These are phyloP conservation scores for Rubroboletus satanas DNA, from an alignment of 768 basidiomycete genomes.

Conservation along the genomic window DNA sequence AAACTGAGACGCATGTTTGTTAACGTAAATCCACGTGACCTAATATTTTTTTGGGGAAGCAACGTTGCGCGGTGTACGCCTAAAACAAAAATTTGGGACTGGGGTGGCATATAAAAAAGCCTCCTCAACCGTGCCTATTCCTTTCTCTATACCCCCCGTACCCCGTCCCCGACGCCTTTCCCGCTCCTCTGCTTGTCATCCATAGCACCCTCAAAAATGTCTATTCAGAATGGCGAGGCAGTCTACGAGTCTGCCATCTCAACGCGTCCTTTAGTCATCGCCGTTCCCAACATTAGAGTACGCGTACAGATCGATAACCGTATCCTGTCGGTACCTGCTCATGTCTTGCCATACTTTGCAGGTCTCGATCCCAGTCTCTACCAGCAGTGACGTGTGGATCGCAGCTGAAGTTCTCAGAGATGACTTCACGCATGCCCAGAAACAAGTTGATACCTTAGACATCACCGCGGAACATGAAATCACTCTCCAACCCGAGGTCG, in stretches of 20 bases:
- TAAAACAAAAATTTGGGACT: constrained; percentile 32
- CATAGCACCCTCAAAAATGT: constrained; percentile 27
- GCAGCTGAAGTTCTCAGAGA: constrained; percentile 88
- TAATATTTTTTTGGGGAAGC: constrained; percentile 28
- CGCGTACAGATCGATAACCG: constrained; percentile 18
- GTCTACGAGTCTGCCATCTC: constrained; percentile 28
- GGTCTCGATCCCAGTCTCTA: constrained; percentile 86
- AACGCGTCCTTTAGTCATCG: constrained; percentile 35
- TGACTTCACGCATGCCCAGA: constrained; percentile 71
- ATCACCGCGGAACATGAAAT: constrained; percentile 49
- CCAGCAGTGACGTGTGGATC: constrained; percentile 83
- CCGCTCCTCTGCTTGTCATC: constrained; percentile 2
- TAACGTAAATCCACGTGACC: constrained; percentile 30
- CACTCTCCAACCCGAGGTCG: constrained; percentile 61
- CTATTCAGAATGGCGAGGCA: constrained; percentile 30
- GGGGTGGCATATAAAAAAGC: constrained; percentile 28
- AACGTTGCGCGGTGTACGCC: constrained; percentile 11
- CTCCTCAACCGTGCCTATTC: background rate
- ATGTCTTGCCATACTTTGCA: constrained; percentile 27
- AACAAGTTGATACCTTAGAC: constrained; percentile 54
- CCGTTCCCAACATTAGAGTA: constrained; percentile 34
- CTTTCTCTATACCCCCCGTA: constrained; percentile 4
- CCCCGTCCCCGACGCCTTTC: background rate
- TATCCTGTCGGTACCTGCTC: constrained; percentile 1
- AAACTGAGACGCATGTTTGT: constrained; percentile 1